These are phyloP conservation scores for Roridomyces roridus DNA, from an alignment of 768 basidiomycete species.

Conservation along the genomic window DNA sequence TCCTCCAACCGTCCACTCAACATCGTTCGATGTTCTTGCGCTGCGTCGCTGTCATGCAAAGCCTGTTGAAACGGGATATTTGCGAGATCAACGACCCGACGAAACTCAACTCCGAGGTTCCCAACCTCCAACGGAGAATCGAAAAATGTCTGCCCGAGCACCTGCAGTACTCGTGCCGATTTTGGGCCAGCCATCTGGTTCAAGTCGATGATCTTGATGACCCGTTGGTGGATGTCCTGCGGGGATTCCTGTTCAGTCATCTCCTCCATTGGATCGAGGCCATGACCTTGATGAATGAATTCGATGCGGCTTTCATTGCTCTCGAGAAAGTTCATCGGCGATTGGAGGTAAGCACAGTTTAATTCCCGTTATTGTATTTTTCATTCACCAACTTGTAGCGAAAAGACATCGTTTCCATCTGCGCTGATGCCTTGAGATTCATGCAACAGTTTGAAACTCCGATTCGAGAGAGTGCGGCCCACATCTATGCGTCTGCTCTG, in stretches of 20 bases:
- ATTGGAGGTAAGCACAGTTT: no score
- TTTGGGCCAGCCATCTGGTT: no score
- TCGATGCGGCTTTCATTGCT: no score
- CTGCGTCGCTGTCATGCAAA: no score
- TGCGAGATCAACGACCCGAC: constrained; percentile 1
- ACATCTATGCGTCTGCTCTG: neutral
- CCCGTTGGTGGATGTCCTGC: neutral
- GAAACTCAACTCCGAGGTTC: neutral
- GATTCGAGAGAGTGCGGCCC: no score
- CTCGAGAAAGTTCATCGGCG: no score
- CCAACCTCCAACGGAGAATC: neutral
- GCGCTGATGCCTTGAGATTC: neutral
- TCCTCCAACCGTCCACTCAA: no score
- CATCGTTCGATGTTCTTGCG: no score
- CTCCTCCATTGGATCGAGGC: constrained; percentile 1
- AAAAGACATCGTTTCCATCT: neutral
- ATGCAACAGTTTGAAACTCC: no score
- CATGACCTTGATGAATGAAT: neutral
- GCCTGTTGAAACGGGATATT: no score
- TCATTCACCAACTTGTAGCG: neutral
- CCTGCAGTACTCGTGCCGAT: neutral
- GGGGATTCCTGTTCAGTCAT: neutral
- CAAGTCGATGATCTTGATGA: no score
- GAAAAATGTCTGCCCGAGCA: neutral
- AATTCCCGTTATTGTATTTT: neutral